These are phyloP conservation scores for Chamaecyparis obtusa DNA, from an alignment of 75 land plant genomes.

Conservation along the genomic window DNA sequence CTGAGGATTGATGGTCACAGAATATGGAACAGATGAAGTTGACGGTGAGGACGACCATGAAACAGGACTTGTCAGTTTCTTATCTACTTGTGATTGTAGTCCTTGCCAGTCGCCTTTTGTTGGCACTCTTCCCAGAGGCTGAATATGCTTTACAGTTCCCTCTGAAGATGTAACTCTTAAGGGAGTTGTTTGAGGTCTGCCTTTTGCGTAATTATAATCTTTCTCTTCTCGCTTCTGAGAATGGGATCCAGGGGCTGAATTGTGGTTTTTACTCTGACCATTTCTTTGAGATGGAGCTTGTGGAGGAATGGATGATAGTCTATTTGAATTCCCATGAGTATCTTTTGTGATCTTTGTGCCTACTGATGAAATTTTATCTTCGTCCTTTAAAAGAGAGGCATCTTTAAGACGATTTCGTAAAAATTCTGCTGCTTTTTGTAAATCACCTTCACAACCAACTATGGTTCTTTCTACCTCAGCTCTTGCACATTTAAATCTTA, in stretches of 20 bases:
- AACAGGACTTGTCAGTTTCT: constrained; percentile 18
- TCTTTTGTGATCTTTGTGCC: constrained; percentile 17
- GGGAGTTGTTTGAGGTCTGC: constrained; percentile 8
- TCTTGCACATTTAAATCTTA: constrained; percentile 52
- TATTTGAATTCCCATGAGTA: constrained; percentile 11
- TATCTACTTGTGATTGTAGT: constrained; percentile 18
- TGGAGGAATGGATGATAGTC: constrained; percentile 17
- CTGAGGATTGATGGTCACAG: constrained; percentile 37
- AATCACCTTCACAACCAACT: constrained; percentile 79
- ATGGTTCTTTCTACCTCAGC: constrained; percentile 81
- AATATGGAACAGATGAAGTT: constrained; percentile 33
- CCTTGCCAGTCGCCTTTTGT: constrained; percentile 37
- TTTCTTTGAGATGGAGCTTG: constrained; percentile 5
- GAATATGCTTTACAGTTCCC: constrained; percentile 15
- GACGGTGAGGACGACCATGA: constrained; percentile 30
- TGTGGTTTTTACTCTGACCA: constrained; percentile 13
- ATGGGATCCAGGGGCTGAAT: constrained; percentile 7
- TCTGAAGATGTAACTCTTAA: constrained; percentile 15
- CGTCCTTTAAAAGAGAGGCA: constrained; percentile 18
- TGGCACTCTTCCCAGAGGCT: constrained; percentile 26
- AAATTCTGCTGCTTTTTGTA: constrained; percentile 58
- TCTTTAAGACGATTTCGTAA: constrained; percentile 50
- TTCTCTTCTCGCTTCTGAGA: constrained; percentile 52
- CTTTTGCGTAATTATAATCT: constrained; percentile 43
- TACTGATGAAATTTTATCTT: constrained; percentile 23